Conservation (phyloP, 345 rosid species). For the Kandelia obovata region DNA sequence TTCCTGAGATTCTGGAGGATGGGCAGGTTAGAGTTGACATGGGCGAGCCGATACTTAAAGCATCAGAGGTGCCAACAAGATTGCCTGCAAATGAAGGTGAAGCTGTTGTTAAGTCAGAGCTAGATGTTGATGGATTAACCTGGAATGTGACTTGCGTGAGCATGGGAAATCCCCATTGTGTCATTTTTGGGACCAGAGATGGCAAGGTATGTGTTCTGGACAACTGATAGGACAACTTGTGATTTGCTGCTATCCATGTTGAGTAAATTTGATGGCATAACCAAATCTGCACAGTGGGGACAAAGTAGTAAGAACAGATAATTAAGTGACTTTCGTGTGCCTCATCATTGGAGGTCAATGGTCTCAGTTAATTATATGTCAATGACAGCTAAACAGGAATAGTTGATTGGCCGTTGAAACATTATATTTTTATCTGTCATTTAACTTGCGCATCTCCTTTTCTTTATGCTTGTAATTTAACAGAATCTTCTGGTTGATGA, state of each 20-base stretch:
- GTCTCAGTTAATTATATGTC: not conserved
- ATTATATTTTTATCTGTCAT: slow-evolving; percentile 2
- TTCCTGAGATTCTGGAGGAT: slow-evolving; percentile 82
- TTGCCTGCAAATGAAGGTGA: slow-evolving; percentile 57
- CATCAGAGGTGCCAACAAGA: slow-evolving; percentile 75
- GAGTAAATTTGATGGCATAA: no score
- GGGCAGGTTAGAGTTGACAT: slow-evolving; percentile 95
- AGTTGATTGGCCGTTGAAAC: not conserved
- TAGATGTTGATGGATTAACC: slow-evolving; percentile 68
- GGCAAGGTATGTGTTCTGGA: slow-evolving; percentile 47
- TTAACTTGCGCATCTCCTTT: not conserved
- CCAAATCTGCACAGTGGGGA: no score
- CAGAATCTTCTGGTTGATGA: slow-evolving; percentile 83
- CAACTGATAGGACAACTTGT: slow-evolving; percentile 13
- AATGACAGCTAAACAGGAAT: not conserved
- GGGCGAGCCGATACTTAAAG: slow-evolving; percentile 85
- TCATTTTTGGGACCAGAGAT: slow-evolving; percentile 64
- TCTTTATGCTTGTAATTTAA: slow-evolving; percentile 8
- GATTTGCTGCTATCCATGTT: not conserved
- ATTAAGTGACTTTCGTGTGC: not conserved
- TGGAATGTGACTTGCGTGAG: slow-evolving; percentile 98
- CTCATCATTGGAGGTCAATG: not conserved
- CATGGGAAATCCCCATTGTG: slow-evolving; percentile 98
- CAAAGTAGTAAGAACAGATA: no score
- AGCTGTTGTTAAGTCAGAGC: slow-evolving; percentile 58